These are phyloP conservation scores for Graphilbum sp. DNA, from an alignment of 2,329 filamentous ascomycete species.

Conservation along the genomic window DNA sequence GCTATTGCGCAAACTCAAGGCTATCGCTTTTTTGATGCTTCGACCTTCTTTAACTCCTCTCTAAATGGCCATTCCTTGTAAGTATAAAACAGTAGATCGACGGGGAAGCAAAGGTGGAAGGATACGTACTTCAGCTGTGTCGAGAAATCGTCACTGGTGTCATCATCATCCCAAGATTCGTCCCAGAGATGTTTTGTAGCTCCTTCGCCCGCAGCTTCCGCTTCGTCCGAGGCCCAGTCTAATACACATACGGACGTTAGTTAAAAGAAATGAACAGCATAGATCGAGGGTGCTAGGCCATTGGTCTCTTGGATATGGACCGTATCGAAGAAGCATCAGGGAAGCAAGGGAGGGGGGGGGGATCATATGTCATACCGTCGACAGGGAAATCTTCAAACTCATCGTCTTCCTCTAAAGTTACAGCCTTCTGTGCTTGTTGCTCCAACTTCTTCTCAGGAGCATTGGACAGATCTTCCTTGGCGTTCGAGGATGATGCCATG, in stretches of 20 bases:
- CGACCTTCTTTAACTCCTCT: slow-evolving; percentile 91
- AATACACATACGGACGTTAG: neutral
- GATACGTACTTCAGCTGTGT: slow-evolving; percentile 70
- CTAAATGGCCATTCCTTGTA: slow-evolving; percentile 22
- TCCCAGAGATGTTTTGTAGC: slow-evolving; percentile 79
- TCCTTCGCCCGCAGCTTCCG: slow-evolving; percentile 53
- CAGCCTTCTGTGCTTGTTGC: slow-evolving; percentile 14
- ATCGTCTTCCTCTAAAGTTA: slow-evolving; percentile 85
- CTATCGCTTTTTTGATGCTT: slow-evolving; percentile 52
- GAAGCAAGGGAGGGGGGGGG: too few relatives aligned
- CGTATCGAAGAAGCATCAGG: too few relatives aligned
- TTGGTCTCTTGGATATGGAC: too few relatives aligned
- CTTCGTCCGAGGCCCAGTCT: slow-evolving; percentile 92
- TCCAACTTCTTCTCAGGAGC: slow-evolving; percentile 44
- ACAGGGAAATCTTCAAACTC: slow-evolving; percentile 98
- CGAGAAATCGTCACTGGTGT: slow-evolving; percentile 92
- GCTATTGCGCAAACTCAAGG: neutral
- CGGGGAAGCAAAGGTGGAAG: neutral
- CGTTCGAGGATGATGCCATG: slow-evolving; percentile 17
- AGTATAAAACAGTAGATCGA: neutral
- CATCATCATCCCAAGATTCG: slow-evolving; percentile 99
- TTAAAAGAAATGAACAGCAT: too few relatives aligned
- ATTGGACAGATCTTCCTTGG: slow-evolving; percentile 21
- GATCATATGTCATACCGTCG: slow-evolving; percentile 62
- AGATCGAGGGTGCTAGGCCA: too few relatives aligned